A percentile compares a stretch with the other conserved stretches of the same genome.
These are phyloP conservation scores for Heritiera littoralis DNA, from an alignment of 345 rosid genomes.

Conservation along the genomic window DNA sequence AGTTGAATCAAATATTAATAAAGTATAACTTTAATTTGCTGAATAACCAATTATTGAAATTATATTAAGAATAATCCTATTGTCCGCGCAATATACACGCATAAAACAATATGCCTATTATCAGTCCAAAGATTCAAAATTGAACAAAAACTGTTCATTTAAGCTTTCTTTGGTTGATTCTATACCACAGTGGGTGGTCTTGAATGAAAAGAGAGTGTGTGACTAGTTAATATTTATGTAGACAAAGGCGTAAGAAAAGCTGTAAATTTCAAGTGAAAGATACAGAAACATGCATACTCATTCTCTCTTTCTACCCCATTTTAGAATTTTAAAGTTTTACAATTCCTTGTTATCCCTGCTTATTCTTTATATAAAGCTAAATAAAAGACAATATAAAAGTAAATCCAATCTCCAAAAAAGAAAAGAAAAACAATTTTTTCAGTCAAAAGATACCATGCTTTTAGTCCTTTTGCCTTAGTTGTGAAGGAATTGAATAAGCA, in stretches of 20 bases:
- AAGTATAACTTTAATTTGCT: no score
- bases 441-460: slow-evolving; percentile 30
- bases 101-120: neutral
- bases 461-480: slow-evolving; percentile 26
- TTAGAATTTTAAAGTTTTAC: no score
- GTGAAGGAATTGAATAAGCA: slow-evolving; percentile 30
- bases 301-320: neutral
- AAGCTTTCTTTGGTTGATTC: no score
- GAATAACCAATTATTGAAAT: no score
- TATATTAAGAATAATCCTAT: no score
- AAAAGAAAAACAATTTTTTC: neutral
- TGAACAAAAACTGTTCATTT: neutral
- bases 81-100: no score
- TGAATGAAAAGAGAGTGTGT: neutral
- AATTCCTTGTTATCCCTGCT: neutral
- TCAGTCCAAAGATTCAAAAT: neutral
- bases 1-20: no score
- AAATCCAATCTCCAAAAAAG: neutral
- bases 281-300: neutral
- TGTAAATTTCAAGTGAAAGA: slow-evolving; percentile 6
- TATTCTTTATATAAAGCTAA: neutral
- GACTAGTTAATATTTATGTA: neutral
- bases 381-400: neutral
- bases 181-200: neutral
- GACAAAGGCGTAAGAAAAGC: neutral